Percentiles rank a stretch among this genome's conserved stretches.
These are phyloP conservation scores for Rhododendron molle DNA, from an alignment of 148 eudicot genomes.

Conservation along the genomic window DNA sequence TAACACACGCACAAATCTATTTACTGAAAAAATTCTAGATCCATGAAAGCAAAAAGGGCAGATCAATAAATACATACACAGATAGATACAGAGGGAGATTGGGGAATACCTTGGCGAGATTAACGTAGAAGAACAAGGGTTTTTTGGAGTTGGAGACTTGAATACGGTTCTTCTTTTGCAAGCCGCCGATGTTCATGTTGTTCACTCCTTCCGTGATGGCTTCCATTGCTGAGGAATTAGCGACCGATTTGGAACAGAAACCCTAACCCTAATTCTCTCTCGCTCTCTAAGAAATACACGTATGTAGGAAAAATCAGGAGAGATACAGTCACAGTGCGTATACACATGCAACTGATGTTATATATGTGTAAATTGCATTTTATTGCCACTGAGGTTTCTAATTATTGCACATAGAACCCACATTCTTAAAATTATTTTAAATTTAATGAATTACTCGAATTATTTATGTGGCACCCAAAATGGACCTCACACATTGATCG, in stretches of 20 bases:
- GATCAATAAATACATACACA: not conserved
- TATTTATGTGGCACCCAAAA: no score
- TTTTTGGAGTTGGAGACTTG: conserved; percentile 68
- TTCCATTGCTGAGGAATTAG: conserved; percentile 25
- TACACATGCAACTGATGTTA: no score
- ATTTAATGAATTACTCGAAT: no score
- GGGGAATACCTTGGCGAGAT: conserved; percentile 53
- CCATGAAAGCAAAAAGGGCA: not conserved
- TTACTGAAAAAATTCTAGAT: not conserved
- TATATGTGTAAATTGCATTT: no score
- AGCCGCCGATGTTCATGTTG: conserved; percentile 37
- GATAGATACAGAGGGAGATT: not conserved
- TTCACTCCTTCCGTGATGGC: conserved; percentile 45
- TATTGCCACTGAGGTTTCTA: no score
- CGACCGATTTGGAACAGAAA: not conserved
- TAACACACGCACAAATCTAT: not conserved
- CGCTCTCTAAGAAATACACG: not conserved
- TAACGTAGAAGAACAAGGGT: conserved; percentile 65
- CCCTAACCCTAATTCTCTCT: conserved; percentile 16
- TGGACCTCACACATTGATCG: no score
- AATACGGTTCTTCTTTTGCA: conserved; percentile 49
- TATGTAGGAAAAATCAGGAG: not conserved
- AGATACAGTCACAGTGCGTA: not conserved
- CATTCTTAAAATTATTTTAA: no score
- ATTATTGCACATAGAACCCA: no score